Base-by-base conservation (phyloP, 805 yeast species). In the Komagataella pastoris region DNA sequence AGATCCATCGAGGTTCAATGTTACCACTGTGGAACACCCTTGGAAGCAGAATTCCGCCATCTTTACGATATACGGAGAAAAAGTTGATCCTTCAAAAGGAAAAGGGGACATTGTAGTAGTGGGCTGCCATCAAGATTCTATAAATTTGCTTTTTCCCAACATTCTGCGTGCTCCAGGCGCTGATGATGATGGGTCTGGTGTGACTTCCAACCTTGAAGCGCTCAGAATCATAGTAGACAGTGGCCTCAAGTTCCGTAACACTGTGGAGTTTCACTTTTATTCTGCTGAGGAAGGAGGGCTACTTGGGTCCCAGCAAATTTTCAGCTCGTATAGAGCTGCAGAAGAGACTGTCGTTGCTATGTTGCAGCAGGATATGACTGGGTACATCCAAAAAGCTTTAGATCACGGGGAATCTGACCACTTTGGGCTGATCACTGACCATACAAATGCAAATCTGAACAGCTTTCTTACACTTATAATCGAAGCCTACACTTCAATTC, bases 291-390 rank as follows among this genome's bases (percentile, higher is more conserved):
- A 91, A 72, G 89, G 88, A 54, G 97, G 97, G 0, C 69, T 88
- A 52, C 70, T 87, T 51, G 98, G 98, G 1, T 88, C 96, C 3
- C 74, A 80, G 56, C 96, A 86, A 55, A 77, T 91, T 8, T 87
- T 86, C 64, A 65, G 76, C 7, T 64, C 68, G 23, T 85, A 85
- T 61, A 62, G 68, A 8, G 58, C 62, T 17, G 59, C 70, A n/a
- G 68, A 70, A 30, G 68, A 67, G 48, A 69, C 74, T 6, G 88
- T 91, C 19, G 76, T 81, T 30, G 89, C 90, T 4, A 84, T 89
- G 93, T 70, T 91, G 45, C 97, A 91, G 66, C 95, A 88, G 64
- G 99, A 91, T 64, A 90, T 90, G 96, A 85, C 96, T 2, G 97
- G 96, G 0, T 88, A 73, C 61, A 76, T 83, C 2, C 70, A 72